These are phyloP conservation scores for Gigaspora rosea DNA, from an alignment of 192 early-diverging fungal genomes.

Conservation along the genomic window DNA sequence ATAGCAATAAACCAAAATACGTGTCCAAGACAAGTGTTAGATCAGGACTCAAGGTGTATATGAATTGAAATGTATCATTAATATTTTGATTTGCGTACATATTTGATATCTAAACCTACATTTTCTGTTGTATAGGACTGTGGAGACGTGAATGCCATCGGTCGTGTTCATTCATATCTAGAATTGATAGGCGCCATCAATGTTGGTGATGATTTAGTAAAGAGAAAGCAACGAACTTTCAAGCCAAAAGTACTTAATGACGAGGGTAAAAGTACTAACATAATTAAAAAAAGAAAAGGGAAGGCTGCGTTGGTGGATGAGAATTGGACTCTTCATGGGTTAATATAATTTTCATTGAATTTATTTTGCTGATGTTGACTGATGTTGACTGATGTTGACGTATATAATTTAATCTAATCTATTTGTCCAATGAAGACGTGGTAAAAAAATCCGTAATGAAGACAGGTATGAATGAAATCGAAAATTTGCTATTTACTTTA, in stretches of 20 bases:
- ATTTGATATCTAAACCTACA: not conserved
- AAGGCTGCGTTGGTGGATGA: not conserved
- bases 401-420: not conserved
- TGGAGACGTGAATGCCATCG: slow-evolving; percentile 93
- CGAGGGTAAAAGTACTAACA: not conserved
- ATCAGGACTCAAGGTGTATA: slow-evolving; percentile 59
- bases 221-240: not conserved
- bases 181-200: slow-evolving; percentile 82
- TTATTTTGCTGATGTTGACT: not conserved
- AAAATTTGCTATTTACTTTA: not conserved
- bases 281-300: not conserved
- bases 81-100: not conserved
- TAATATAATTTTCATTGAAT: not conserved
- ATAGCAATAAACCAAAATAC: slow-evolving; percentile 64
- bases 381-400: not conserved
- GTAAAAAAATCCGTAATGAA: not conserved
- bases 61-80: not conserved
- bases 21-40: slow-evolving; percentile 82
- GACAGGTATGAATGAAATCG: not conserved
- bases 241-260: slow-evolving; percentile 3
- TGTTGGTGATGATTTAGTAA: slow-evolving; percentile 46
- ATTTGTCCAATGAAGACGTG: not conserved
- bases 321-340: not conserved
- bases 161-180: slow-evolving; percentile 81
- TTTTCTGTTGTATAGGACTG: slow-evolving; percentile 53